These are phyloP conservation scores for Symbiodinium pilosum DNA, from an alignment of 73 alveolate species.

Conservation along the genomic window DNA sequence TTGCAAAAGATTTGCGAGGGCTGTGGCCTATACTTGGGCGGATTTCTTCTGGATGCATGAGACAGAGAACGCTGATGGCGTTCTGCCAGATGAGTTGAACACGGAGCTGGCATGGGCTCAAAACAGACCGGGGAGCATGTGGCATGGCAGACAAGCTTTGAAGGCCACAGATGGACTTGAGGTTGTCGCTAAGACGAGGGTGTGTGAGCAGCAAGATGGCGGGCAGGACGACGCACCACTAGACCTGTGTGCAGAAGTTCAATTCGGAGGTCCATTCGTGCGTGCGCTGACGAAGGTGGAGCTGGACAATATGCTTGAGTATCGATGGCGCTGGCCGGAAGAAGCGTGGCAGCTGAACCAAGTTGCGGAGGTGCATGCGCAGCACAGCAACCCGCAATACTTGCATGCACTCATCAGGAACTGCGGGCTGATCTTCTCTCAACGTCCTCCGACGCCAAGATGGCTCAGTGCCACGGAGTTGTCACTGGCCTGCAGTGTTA, in stretches of 20 bases:
- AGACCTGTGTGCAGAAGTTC: background rate
- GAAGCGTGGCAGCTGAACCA: conserved; percentile 67
- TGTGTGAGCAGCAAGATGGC: background rate
- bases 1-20: conserved; percentile 9
- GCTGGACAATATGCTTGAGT: background rate
- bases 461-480: too few relatives aligned
- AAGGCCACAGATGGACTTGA: background rate
- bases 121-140: too few relatives aligned
- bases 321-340: conserved; percentile 8
- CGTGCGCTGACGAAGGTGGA: background rate
- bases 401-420: conserved; percentile 27
- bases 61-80: background rate
- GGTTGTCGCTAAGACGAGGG: too few relatives aligned
- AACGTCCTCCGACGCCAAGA: too few relatives aligned
- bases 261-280: background rate
- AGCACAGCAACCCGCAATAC: conserved; percentile 2
- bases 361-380: background rate
- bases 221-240: background rate
- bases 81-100: background rate
- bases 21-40: background rate
- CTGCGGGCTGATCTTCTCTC: conserved; percentile 23
- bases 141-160: too few relatives aligned
- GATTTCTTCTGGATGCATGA: conserved; percentile 27
- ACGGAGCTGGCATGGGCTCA: conserved; percentile 9
- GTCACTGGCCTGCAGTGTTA: too few relatives aligned